phyloP scores from a whole-genome alignment of 2,329 filamentous ascomycete species.

The Fonsecaea pugnacius region DNA sequence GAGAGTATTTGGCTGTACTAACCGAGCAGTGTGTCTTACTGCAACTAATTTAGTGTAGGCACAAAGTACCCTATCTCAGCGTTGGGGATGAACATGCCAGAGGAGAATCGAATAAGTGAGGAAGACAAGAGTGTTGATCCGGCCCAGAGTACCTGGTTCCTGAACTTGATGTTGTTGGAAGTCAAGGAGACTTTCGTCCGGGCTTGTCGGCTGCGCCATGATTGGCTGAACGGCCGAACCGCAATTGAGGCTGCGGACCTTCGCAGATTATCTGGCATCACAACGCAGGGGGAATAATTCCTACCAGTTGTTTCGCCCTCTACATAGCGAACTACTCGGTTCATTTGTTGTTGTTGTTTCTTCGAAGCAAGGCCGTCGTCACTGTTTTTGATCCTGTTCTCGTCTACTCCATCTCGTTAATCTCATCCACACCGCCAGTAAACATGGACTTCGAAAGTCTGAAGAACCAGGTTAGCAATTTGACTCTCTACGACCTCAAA shows the following conservation, averaged over 20 bases:
- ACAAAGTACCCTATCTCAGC: background rate
- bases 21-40: background rate
- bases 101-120: background rate
- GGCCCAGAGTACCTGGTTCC: background rate
- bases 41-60: background rate
- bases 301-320: background rate
- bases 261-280: background rate
- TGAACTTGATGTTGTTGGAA: background rate
- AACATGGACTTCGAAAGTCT: conserved; percentile 84
- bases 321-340: background rate
- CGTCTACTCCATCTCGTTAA: background rate
- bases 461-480: conserved; percentile 84
- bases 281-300: background rate
- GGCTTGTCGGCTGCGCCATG: background rate
- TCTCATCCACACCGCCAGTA: conserved; percentile 2
- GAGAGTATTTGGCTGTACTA: background rate
- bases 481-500: conserved; percentile 94
- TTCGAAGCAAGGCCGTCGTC: background rate
- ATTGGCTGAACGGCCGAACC: background rate
- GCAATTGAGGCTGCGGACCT: background rate
- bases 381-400: background rate
- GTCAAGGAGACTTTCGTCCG: background rate
- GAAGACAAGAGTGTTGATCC: background rate
- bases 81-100: background rate
- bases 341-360: background rate